Evolutionary conservation across 176 grass and related monocot species (phyloP), one percentile per base, ranked within the genome.

Genomic region (Hordeum marinum): DNA sequence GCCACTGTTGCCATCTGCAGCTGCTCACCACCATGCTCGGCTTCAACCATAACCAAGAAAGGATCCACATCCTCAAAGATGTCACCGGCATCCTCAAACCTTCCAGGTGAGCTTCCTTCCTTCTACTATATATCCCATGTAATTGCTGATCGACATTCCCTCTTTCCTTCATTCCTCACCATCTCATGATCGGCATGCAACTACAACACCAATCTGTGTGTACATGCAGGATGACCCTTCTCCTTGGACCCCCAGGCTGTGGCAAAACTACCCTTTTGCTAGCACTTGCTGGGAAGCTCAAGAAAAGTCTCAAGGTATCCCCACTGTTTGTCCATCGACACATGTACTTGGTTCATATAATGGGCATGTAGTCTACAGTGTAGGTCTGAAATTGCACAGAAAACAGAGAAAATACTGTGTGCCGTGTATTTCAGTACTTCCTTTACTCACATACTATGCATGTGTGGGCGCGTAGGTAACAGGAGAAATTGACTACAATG

Each of bases 181-280:
- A 24, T 64, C 13, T 5, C 36, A 18, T 15, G 12, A 15, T 48
- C 24, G 26, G 68, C 25, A 43, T 43, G 23, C n/a, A 8, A 46
- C 17, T 23, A 20, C 21, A 23, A 14, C 45, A 67, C 4, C n/a
- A 59, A 61, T 23, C 55, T 58, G 14, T 78, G 25, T 6, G 34
- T 27, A 4, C 64, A 34, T 80, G 63, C 87, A 94, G 90, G 90
- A 89, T 97, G 62, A 94, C 90, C 74, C 95, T 97, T 20, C 83
- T 97, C 29, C 92, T 97, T 10, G 92, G 92, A 17, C 90, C 92
- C 35, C 95, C 92, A 23, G 88, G 90, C 76, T 86, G 90, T 82
- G 95, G 95, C n/a, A 97, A 97, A 81, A 84, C 95, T 2, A 94
- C 92, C 8, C 90, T 94, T 61, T 73, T 97, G 75, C 85, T 71